Evolutionary conservation across 192 early-diverging fungal genomes (phyloP).

Genomic region (Phycomyces nitens): DNA sequence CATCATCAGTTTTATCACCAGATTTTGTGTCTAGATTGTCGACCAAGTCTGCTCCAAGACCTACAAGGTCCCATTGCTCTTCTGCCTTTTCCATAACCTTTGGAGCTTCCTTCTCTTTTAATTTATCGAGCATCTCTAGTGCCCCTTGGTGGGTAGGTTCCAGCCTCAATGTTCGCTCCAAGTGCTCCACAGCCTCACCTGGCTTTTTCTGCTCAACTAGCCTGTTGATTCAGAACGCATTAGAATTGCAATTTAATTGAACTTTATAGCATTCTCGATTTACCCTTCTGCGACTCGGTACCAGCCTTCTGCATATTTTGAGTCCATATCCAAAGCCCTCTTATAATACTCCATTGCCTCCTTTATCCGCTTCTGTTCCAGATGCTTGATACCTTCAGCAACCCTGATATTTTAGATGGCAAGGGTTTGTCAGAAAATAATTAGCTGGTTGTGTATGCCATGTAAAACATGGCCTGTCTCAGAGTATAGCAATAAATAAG

Average conservation of each 20-base stretch:
- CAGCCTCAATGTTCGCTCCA: conserved; percentile 49
- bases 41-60: background rate
- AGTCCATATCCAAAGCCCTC: conserved; percentile 36
- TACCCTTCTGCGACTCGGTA: conserved; percentile 34
- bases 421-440: background rate
- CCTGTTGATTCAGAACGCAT: background rate
- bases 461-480: background rate
- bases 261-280: background rate
- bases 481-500: conserved; percentile 2
- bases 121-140: conserved; percentile 26
- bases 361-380: conserved; percentile 17
- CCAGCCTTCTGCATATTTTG: conserved; percentile 39
- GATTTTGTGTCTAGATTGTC: background rate
- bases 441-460: background rate
- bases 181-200: conserved; percentile 50
- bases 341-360: conserved; percentile 33
- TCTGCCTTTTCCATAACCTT: conserved; percentile 8
- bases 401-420: conserved; percentile 7
- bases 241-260: background rate
- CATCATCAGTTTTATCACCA: background rate
- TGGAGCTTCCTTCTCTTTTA: conserved; percentile 10
- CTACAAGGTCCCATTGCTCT: conserved; percentile 14
- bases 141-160: conserved; percentile 46
- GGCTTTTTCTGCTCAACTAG: conserved; percentile 33
- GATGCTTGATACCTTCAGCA: conserved; percentile 28